These are phyloP conservation scores for Leishmania aethiopica DNA, from an alignment of 208 protist genomes.

Conservation along the genomic window DNA sequence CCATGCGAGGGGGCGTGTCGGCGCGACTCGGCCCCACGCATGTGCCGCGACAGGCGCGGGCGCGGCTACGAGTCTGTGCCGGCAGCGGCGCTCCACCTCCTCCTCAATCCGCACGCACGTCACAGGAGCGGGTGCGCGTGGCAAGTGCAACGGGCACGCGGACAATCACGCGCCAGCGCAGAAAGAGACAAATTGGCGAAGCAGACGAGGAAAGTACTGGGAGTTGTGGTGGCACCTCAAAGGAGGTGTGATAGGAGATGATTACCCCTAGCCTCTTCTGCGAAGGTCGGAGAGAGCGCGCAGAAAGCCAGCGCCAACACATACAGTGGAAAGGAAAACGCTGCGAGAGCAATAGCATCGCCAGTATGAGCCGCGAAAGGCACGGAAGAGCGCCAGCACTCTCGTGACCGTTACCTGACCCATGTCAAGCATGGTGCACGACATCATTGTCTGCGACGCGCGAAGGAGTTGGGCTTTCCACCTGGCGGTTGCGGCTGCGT, in stretches of 20 bases:
- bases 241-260: background rate
- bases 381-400: background rate
- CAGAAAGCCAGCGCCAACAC: background rate
- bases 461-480: conserved; percentile 18
- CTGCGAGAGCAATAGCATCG: background rate
- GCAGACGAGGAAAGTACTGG: background rate
- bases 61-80: background rate
- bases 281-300: background rate
- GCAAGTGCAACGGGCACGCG: background rate
- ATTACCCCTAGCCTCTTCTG: background rate
- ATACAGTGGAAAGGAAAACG: background rate
- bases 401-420: background rate
- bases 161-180: background rate
- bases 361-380: background rate
- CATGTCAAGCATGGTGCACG: background rate
- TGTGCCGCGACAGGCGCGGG: background rate
- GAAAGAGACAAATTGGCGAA: background rate
- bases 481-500: conserved; percentile 20
- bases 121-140: background rate
- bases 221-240: background rate
- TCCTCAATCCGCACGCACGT: background rate
- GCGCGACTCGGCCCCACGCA: background rate
- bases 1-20: background rate
- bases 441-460: conserved; percentile 8
- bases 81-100: background rate